Evolutionary conservation across 108 stramenopile species (phyloP), one percentile per base, ranked within the genome.

Genomic region (Poteriospumella lacustris): DNA sequence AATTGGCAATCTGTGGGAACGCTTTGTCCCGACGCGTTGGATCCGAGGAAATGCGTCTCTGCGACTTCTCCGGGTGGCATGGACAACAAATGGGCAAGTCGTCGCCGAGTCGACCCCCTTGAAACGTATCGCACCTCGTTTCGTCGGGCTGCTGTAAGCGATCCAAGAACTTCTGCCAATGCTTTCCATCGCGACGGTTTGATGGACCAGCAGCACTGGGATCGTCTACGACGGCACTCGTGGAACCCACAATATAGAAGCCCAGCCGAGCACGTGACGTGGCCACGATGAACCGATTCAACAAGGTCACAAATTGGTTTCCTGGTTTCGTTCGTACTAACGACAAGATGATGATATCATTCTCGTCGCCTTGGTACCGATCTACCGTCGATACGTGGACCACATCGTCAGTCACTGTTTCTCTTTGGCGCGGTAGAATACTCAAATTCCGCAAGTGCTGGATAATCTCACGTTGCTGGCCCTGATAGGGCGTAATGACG

Each of bases 341-440:
- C 9, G 70, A 73, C 26, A 73, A 42, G 36, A 73, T 73, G 26
- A 73, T 31, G 3, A 73, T 38, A 73, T 73, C 70, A 42, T 73
- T 73, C 36, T 73, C 70, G 42, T 73, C 70, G 19, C 70, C 70
- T 56, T 73, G 70, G 36, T 73, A 73, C 41, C 41, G 12, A 73
- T 73, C 70, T 12, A 73, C 70, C 9, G 70, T 73, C 33, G 70
- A 73, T 5, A 73, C 47, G 12, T 33, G 28, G 12, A 56, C 3
- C 12, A 5, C 40, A 73, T 36, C 36, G 5, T 26, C 26, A 26
- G 38, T 3, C 38, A 28, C 5, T 39, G 70, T 12, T 15, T 52
- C 19, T 52, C 19, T 9, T 15, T 19, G 15, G 19, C 47, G 47
- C 9, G 9, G 9, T 52, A 52, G 9, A 52, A 9, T 15, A 19